phyloP scores from a whole-genome alignment of 106 monocot genomes.

The Dendrobium nobile region DNA sequence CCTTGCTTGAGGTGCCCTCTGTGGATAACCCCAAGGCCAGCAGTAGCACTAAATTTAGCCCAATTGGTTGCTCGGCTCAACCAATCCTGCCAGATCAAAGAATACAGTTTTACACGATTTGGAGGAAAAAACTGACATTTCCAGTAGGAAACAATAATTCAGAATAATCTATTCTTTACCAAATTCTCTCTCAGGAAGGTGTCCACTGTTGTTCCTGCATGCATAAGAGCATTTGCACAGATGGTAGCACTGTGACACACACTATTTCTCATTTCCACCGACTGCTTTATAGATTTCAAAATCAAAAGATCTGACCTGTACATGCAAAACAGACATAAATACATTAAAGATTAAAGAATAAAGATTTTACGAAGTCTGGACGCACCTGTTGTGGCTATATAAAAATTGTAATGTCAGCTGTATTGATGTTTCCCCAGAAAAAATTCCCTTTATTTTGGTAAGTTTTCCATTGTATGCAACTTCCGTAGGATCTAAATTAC shows the following conservation, averaged over 20 bases:
- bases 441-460: slow-evolving; percentile 72
- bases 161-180: slow-evolving; percentile 28
- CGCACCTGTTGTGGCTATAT: slow-evolving; percentile 90
- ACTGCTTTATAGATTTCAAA: slow-evolving; percentile 96
- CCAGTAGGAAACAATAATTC: not conserved
- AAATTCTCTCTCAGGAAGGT: slow-evolving; percentile 96
- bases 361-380: not conserved
- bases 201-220: slow-evolving; percentile 98
- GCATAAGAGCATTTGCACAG: slow-evolving; percentile 98
- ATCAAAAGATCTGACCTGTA: slow-evolving; percentile 93
- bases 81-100: slow-evolving; percentile 65
- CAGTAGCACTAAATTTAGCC: slow-evolving; percentile 99
- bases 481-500: slow-evolving; percentile 42
- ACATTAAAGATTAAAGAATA: not conserved
- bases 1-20: slow-evolving; percentile 98
- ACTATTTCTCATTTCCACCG: slow-evolving; percentile 98
- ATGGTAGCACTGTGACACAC: slow-evolving; percentile 99
- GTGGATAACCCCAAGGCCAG: slow-evolving; percentile 96
- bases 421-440: slow-evolving; percentile 90
- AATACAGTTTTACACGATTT: not conserved
- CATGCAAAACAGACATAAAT: not conserved
- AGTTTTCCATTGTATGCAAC: slow-evolving; percentile 51
- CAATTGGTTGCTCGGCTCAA: slow-evolving; percentile 97
- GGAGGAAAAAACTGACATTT: not conserved
- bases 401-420: slow-evolving; percentile 90